Percentiles rank a stretch among this genome's conserved stretches.
Evolutionary conservation across 2,329 filamentous ascomycete genomes (phyloP).

Genomic region (Neofusicoccum parvum): DNA sequence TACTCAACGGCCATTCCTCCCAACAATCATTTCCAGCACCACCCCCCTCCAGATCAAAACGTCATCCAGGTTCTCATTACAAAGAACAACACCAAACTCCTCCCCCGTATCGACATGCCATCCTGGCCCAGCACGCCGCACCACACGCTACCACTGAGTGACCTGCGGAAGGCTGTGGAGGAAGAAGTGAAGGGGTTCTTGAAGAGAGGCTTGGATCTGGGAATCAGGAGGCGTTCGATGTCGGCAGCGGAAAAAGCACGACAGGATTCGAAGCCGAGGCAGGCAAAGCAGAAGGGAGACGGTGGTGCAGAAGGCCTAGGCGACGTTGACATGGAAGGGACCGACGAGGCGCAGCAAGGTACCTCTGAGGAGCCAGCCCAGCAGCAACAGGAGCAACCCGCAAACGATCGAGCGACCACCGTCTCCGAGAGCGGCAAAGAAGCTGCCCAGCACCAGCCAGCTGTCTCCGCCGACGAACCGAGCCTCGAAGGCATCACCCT

Average conservation of each 20-base stretch:
- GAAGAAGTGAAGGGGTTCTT: conserved; percentile 4
- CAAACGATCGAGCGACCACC: too few species aligned
- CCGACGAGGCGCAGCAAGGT: too few species aligned
- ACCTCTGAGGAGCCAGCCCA: too few species aligned
- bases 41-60: conserved; percentile 4
- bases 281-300: background rate
- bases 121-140: conserved; percentile 17
- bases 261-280: too few species aligned
- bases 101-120: conserved; percentile 17
- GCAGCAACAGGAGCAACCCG: background rate
- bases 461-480: background rate
- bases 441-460: background rate
- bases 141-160: conserved; percentile 11
- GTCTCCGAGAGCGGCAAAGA: background rate
- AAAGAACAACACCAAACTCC: conserved; percentile 16
- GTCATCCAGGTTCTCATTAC: conserved; percentile 20
- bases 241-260: too few species aligned
- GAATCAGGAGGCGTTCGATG: background rate
- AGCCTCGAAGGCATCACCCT: conserved; percentile 22
- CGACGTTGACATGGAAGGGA: background rate
- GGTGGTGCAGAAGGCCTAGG: background rate
- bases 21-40: background rate
- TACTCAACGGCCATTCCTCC: background rate
- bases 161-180: background rate
- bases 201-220: conserved; percentile 5